These are phyloP conservation scores for Aspergillus ochraceus DNA, from an alignment of 2,329 filamentous ascomycete genomes.

Conservation along the genomic window DNA sequence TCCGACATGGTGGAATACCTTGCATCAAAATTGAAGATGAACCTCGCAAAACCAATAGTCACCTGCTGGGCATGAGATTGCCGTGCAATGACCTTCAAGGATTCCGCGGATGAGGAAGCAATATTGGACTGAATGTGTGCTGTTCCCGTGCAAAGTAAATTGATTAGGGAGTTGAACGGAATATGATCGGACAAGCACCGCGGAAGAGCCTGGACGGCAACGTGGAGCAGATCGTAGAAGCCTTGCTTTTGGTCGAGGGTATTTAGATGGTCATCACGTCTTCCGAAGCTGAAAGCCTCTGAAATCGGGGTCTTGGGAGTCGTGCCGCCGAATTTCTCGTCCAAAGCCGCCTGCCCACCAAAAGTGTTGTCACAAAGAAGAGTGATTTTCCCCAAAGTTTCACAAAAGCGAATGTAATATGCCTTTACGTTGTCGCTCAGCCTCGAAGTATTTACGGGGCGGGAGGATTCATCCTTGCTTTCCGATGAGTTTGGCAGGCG, in stretches of 20 bases:
- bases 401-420: slow-evolving; percentile 88
- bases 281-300: slow-evolving; percentile 87
- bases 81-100: slow-evolving; percentile 89
- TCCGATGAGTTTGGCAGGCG: slow-evolving; percentile 27
- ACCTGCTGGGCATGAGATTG: slow-evolving; percentile 94
- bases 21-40: slow-evolving; percentile 98
- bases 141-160: slow-evolving; percentile 91
- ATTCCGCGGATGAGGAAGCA: slow-evolving; percentile 86
- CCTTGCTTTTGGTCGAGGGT: slow-evolving; percentile 83
- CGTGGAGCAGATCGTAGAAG: slow-evolving; percentile 93
- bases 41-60: slow-evolving; percentile 92
- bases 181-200: slow-evolving; percentile 90
- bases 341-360: slow-evolving; percentile 88
- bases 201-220: slow-evolving; percentile 91
- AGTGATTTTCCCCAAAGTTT: slow-evolving; percentile 92
- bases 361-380: slow-evolving; percentile 97
- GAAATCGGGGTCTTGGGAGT: slow-evolving; percentile 93
- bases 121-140: slow-evolving; percentile 93
- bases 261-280: slow-evolving; percentile 74
- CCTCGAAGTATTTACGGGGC: slow-evolving; percentile 58
- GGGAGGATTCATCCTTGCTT: slow-evolving; percentile 35
- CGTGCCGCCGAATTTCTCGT: slow-evolving; percentile 87
- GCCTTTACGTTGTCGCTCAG: slow-evolving; percentile 77
- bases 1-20: slow-evolving; percentile 98
- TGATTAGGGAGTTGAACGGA: slow-evolving; percentile 89